Evolutionary conservation across 2,329 filamentous ascomycete species (phyloP).

Genomic region (Fusarium sp.): DNA sequence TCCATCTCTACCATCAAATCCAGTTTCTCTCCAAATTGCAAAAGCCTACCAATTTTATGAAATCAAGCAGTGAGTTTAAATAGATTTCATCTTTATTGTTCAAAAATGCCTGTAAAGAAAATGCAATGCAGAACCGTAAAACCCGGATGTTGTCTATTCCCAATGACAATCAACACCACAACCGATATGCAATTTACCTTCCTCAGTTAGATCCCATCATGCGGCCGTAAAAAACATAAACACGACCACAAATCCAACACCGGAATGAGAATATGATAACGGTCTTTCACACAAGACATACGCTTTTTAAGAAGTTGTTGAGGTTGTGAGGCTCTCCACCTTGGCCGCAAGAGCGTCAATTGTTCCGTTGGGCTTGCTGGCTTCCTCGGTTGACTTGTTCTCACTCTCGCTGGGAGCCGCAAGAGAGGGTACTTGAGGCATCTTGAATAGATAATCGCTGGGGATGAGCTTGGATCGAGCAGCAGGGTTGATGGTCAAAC

Average conservation of each 20-base stretch:
- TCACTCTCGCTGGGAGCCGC: constrained; percentile 46
- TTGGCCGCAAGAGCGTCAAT: constrained; percentile 50
- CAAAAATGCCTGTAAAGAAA: neutral
- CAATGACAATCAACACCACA: neutral
- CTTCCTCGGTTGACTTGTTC: constrained; percentile 23
- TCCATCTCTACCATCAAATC: no score
- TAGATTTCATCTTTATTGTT: neutral
- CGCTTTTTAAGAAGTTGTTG: constrained; percentile 6
- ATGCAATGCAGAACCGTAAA: neutral
- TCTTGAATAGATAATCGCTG: constrained; percentile 77
- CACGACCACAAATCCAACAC: neutral
- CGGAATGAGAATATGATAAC: neutral
- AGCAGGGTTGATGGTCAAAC: constrained; percentile 84
- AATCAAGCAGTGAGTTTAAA: neutral
- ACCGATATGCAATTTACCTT: neutral
- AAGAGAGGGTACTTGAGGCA: constrained; percentile 64
- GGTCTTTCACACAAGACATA: neutral
- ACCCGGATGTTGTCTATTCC: neutral
- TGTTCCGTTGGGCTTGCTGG: constrained; percentile 37
- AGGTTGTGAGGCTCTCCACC: constrained; percentile 49
- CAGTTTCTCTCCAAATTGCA: no score
- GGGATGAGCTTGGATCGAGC: constrained; percentile 78
- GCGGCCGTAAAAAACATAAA: constrained; percentile 2
- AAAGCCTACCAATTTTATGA: neutral
- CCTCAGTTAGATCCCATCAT: neutral